phyloP scores from a whole-genome alignment of 129 eudicot species.

The Escallonia herrerae region DNA sequence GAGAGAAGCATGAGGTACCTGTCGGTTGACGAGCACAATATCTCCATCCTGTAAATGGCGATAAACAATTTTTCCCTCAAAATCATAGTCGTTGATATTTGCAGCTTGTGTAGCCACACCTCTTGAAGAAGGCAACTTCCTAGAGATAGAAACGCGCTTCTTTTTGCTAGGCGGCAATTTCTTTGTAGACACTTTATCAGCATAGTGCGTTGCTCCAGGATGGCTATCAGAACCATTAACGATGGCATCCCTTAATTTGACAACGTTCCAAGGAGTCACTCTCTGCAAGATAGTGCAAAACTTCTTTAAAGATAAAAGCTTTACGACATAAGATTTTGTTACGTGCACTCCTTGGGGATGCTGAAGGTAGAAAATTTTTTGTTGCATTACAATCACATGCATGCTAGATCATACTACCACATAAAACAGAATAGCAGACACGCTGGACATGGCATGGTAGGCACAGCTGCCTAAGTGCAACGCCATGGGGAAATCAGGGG shows the following conservation, averaged over 20 bases:
- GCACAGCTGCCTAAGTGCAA: too few species aligned
- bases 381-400: too few species aligned
- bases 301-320: too few species aligned
- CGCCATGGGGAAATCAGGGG: too few species aligned
- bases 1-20: conserved; percentile 33
- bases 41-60: conserved; percentile 98
- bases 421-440: too few species aligned
- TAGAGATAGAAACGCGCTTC: conserved; percentile 59
- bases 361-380: too few species aligned
- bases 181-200: conserved; percentile 46
- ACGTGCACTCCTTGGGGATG: too few species aligned
- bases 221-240: conserved; percentile 71
- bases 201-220: conserved; percentile 81
- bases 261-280: conserved; percentile 92
- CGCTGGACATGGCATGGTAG: too few species aligned
- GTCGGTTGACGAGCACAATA: conserved; percentile 91
- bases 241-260: conserved; percentile 61
- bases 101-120: conserved; percentile 52
- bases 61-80: conserved; percentile 73
- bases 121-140: conserved; percentile 87
- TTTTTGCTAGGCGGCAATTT: conserved; percentile 45
- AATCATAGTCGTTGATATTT: conserved; percentile 36
- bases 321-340: too few species aligned
- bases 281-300: conserved; percentile 35
- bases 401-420: too few species aligned